Conservation (phyloP, 352 stramenopile genomes). For the Elongisporangium anandrum region DNA sequence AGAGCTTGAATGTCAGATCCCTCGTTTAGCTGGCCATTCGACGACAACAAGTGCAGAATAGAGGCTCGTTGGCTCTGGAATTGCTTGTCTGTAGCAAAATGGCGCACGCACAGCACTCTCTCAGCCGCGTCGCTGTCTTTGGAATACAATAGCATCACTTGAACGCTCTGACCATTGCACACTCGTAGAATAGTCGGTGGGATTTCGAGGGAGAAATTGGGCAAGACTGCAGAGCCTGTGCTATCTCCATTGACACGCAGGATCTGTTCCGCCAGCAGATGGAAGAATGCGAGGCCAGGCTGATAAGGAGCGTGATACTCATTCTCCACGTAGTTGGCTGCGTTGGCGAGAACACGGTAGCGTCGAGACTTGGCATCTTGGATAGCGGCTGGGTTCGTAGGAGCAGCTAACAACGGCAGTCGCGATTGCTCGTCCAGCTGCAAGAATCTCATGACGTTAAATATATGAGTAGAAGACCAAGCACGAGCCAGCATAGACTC, state of each 20-base stretch:
- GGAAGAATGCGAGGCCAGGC: slow-evolving; percentile 50
- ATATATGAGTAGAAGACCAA: slow-evolving; percentile 1
- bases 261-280: slow-evolving; percentile 21
- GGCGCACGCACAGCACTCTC: not conserved
- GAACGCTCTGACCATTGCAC: not conserved
- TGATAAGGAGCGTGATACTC: slow-evolving; percentile 19
- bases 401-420: not conserved
- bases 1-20: slow-evolving; percentile 15
- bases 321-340: slow-evolving; percentile 41
- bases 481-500: not conserved
- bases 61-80: not conserved
- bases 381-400: not conserved
- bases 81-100: not conserved
- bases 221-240: not conserved
- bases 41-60: not conserved
- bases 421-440: slow-evolving; percentile 3
- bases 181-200: slow-evolving; percentile 20
- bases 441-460: not conserved
- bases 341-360: slow-evolving; percentile 28
- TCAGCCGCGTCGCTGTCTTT: not conserved
- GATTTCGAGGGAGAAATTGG: slow-evolving; percentile 19
- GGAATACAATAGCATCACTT: not conserved
- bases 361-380: slow-evolving; percentile 18
- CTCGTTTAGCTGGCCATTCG: not conserved
- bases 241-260: not conserved